Percentiles rank a stretch among this genome's conserved stretches.
phyloP scores from a whole-genome alignment of 257 asterid species.

The Fraxinus americana region DNA sequence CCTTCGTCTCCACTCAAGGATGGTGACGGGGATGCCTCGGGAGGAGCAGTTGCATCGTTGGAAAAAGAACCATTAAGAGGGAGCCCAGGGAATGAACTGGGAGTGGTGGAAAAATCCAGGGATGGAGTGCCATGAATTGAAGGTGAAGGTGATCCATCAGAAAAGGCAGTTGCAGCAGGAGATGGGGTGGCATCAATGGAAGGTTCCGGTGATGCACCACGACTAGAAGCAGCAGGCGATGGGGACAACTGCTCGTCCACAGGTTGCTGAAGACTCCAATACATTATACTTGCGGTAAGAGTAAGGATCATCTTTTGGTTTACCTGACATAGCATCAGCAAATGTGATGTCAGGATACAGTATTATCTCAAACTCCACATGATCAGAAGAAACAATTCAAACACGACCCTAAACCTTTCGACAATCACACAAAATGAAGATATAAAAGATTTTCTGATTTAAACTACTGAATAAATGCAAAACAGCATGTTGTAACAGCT shows the following conservation, averaged over 20 bases:
- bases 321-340: constrained; percentile 54
- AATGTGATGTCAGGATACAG: not conserved
- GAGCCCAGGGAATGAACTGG: constrained; percentile 40
- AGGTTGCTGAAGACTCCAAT: constrained; percentile 92
- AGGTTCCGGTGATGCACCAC: constrained; percentile 54
- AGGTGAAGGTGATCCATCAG: constrained; percentile 43
- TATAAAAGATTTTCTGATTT: not conserved
- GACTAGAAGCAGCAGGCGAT: constrained; percentile 43
- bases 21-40: constrained; percentile 47
- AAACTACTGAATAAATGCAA: too few species aligned
- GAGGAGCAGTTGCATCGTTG: constrained; percentile 34
- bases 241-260: constrained; percentile 69
- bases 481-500: too few species aligned
- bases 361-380: not conserved
- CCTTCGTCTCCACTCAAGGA: constrained; percentile 61
- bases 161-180: constrained; percentile 36
- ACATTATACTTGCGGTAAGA: constrained; percentile 91
- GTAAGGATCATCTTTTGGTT: constrained; percentile 98
- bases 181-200: constrained; percentile 26
- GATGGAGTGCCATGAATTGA: constrained; percentile 47
- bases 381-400: not conserved
- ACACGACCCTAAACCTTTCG: not conserved
- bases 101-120: constrained; percentile 40
- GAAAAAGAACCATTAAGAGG: constrained; percentile 38
- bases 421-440: not conserved